A percentile compares a stretch with the other conserved stretches of the same genome.
Conservation (phyloP, 2,329 filamentous ascomycete species). For the Talaromyces funiculosus region DNA sequence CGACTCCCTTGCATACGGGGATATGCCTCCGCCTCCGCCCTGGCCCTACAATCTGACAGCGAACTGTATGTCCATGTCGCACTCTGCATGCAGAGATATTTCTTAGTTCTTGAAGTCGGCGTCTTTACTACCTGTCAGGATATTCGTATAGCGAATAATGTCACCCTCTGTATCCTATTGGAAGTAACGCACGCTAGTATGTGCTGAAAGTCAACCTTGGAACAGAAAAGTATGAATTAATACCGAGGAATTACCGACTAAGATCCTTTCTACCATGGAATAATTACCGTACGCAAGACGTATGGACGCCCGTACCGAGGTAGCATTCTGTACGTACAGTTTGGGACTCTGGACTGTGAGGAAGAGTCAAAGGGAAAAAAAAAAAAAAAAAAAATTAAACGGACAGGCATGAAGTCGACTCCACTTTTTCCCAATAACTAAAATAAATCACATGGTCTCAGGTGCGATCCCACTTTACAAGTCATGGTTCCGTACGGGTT, state of each 20-base stretch:
- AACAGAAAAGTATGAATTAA: neutral
- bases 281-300: neutral
- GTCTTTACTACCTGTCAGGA: neutral
- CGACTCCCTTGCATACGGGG: slow-evolving; percentile 9
- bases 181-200: no score
- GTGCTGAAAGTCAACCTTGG: neutral
- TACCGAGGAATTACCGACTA: neutral
- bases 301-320: neutral
- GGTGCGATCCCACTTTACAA: neutral
- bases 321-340: neutral
- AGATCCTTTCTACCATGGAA: neutral
- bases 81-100: neutral
- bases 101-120: neutral
- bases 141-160: neutral
- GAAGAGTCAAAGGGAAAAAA: neutral
- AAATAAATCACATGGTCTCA: slow-evolving; percentile 3
- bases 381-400: neutral
- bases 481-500: neutral
- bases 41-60: neutral
- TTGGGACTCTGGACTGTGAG: neutral
- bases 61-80: neutral
- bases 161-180: neutral
- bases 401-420: slow-evolving; percentile 1
- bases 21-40: slow-evolving; percentile 5
- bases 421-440: neutral